Evolutionary conservation across 345 rosid species (phyloP).

Genomic region (Dimocarpus longan): DNA sequence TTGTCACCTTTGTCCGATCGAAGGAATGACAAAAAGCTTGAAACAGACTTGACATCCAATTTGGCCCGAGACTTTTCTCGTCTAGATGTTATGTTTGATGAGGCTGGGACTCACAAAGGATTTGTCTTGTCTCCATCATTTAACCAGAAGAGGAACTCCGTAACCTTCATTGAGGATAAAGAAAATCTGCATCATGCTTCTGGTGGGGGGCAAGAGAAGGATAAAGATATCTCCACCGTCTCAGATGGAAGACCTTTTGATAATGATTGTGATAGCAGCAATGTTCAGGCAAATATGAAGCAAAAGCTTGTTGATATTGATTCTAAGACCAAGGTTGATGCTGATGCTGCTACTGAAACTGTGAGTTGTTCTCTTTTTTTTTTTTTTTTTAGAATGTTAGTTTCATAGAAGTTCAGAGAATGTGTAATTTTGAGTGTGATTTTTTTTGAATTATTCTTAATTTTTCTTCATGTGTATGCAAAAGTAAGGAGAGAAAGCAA

Average conservation of each 20-base stretch:
- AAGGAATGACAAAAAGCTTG: constrained; percentile 79
- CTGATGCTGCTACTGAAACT: constrained; percentile 22
- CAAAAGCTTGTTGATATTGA: constrained; percentile 34
- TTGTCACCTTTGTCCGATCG: constrained; percentile 87
- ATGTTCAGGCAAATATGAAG: constrained; percentile 31
- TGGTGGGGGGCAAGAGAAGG: constrained; percentile 34
- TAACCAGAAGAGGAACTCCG: constrained; percentile 30
- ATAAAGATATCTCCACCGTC: constrained; percentile 25
- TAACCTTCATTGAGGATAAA: constrained; percentile 45
- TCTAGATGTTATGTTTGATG: constrained; percentile 80
- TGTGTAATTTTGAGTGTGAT: not conserved
- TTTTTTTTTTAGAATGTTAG: not conserved
- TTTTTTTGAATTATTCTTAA: not conserved
- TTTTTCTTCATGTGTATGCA: not conserved
- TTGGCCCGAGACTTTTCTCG: constrained; percentile 79
- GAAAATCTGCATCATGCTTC: constrained; percentile 46
- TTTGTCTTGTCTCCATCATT: constrained; percentile 42
- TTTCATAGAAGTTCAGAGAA: not conserved
- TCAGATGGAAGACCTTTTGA: constrained; percentile 27
- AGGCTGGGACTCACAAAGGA: constrained; percentile 39
- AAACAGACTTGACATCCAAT: constrained; percentile 64
- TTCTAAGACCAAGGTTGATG: constrained; percentile 37
- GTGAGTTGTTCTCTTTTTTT: constrained; percentile 39
- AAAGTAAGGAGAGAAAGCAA: not conserved
- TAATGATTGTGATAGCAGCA: constrained; percentile 28